Evolutionary conservation across 1,139 yeast species (phyloP).

Genomic region (Pichia sp.): DNA sequence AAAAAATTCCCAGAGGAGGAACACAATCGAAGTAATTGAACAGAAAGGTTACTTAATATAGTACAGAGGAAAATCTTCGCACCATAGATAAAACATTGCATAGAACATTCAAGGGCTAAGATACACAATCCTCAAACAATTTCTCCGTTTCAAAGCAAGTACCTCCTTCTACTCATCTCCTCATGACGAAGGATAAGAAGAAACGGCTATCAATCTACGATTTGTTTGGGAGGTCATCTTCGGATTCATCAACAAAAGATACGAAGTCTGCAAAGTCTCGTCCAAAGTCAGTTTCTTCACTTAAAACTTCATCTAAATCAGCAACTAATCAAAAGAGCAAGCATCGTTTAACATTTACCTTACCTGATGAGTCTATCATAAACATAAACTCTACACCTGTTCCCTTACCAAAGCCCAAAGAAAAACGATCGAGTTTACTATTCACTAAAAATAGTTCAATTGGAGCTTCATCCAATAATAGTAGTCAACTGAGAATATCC

Average conservation of each 20-base stretch:
- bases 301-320: background rate
- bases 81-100: too few species aligned
- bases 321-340: background rate
- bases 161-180: too few species aligned
- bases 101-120: too few species aligned
- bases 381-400: constrained; percentile 5
- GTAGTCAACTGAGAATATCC: background rate
- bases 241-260: background rate
- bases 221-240: constrained; percentile 11
- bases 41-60: too few species aligned
- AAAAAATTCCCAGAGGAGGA: too few species aligned
- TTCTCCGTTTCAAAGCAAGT: too few species aligned
- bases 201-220: constrained; percentile 12
- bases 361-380: constrained; percentile 11
- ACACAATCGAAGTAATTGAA: too few species aligned
- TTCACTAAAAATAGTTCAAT: background rate
- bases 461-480: background rate
- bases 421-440: background rate
- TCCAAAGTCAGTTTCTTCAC: constrained; percentile 2
- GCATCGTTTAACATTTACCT: constrained; percentile 7
- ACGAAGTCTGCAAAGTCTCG: constrained; percentile 2
- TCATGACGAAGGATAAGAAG: constrained; percentile 10
- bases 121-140: too few species aligned
- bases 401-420: constrained; percentile 3
- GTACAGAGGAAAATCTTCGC: too few species aligned